These are phyloP conservation scores for Verticillium klebahnii DNA, from an alignment of 2,329 filamentous ascomycete species.

Conservation along the genomic window DNA sequence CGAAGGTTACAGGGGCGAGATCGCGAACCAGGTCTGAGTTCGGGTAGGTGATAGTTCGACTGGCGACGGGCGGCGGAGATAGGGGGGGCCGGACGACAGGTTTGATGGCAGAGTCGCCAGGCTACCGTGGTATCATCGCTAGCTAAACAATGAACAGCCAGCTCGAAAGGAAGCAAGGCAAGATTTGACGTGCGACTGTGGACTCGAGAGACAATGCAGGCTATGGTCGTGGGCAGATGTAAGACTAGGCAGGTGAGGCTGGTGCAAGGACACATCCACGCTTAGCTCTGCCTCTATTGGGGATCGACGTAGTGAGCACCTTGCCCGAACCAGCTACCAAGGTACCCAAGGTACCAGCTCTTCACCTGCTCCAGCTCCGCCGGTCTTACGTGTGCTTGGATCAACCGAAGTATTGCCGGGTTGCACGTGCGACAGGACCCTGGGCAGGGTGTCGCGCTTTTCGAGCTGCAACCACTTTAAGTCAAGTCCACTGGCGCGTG, in stretches of 20 bases:
- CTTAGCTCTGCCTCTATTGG: background rate
- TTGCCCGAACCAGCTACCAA: conserved; percentile 2
- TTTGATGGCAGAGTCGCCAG: conserved; percentile 27
- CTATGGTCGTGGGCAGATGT: background rate
- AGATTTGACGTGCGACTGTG: background rate
- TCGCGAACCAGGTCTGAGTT: background rate
- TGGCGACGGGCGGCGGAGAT: conserved; percentile 1
- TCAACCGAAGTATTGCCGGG: background rate
- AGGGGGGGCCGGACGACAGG: background rate
- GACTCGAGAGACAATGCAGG: background rate
- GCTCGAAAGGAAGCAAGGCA: background rate
- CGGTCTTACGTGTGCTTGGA: background rate
- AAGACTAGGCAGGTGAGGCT: background rate
- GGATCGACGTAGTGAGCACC: background rate
- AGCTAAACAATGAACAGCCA: background rate
- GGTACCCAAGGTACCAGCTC: background rate
- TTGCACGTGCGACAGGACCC: background rate
- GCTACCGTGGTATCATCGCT: conserved; percentile 49
- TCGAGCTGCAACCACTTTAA: conserved; percentile 24
- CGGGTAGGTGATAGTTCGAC: background rate
- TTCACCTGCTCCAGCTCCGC: background rate
- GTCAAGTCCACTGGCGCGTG: conserved; percentile 16
- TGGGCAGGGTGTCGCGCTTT: background rate
- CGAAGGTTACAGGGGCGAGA: background rate
- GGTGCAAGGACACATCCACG: background rate